Percentiles rank a stretch among this genome's conserved stretches.
phyloP scores from a whole-genome alignment of 2,329 filamentous ascomycete species.

The Apiospora hydei region DNA sequence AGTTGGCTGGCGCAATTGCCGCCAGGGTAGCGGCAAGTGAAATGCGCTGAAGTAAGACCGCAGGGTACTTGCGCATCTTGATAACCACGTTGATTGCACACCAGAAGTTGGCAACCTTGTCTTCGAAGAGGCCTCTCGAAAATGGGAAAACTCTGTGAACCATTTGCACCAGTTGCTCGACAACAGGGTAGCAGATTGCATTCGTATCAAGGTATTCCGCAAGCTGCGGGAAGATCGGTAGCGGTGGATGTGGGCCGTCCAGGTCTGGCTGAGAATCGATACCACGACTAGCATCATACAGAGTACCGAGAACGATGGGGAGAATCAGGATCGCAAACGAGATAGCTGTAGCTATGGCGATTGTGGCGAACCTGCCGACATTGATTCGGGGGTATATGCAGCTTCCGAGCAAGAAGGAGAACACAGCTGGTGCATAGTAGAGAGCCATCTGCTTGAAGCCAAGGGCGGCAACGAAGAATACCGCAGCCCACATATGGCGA shows the following conservation, averaged over 20 bases:
- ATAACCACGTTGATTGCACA: constrained; percentile 88
- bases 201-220: constrained; percentile 66
- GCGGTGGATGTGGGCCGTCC: constrained; percentile 63
- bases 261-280: constrained; percentile 64
- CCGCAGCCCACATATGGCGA: constrained; percentile 83
- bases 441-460: constrained; percentile 99
- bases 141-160: constrained; percentile 96
- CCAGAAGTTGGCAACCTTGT: constrained; percentile 99
- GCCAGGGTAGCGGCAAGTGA: constrained; percentile 78
- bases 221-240: constrained; percentile 68
- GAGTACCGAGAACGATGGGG: constrained; percentile 75
- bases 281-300: constrained; percentile 73
- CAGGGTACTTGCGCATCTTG: constrained; percentile 81
- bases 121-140: constrained; percentile 93
- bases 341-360: constrained; percentile 74
- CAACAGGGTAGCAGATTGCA: constrained; percentile 74
- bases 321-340: constrained; percentile 79
- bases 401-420: constrained; percentile 87
- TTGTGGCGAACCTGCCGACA: constrained; percentile 72
- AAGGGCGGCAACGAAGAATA: constrained; percentile 93
- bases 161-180: constrained; percentile 83
- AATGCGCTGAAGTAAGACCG: constrained; percentile 74
- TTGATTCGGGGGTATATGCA: constrained; percentile 81
- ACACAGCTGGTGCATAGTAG: constrained; percentile 93
- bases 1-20: constrained; percentile 80